These are phyloP conservation scores for Sanguinoderma infundibulare DNA, from an alignment of 1,284 basidiomycete genomes.

Conservation along the genomic window DNA sequence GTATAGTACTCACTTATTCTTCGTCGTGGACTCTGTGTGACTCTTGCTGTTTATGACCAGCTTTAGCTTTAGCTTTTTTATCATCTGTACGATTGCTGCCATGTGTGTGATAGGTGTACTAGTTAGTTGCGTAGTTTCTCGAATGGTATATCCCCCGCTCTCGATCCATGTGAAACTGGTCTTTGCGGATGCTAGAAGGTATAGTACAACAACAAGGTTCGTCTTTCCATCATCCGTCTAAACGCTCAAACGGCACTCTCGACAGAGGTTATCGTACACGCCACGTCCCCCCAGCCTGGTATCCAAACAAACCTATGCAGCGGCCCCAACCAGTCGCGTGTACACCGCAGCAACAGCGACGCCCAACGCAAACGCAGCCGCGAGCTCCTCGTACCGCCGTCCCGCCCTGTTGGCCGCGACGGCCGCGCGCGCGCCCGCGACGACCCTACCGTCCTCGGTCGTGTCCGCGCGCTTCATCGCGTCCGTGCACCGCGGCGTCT, in stretches of 20 bases:
- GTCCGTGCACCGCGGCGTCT: conserved; percentile 6
- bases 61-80: conserved; percentile 1
- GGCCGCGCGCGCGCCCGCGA: background rate
- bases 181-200: too few relatives aligned
- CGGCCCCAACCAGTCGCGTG: conserved; percentile 1
- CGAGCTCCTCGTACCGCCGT: conserved; percentile 20
- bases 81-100: conserved; percentile 12
- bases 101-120: conserved; percentile 14
- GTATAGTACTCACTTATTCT: conserved; percentile 12
- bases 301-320: background rate
- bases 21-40: background rate
- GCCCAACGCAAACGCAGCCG: conserved; percentile 27
- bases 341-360: conserved; percentile 22
- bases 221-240: too few relatives aligned
- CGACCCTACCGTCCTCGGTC: background rate
- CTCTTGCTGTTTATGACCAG: conserved; percentile 2
- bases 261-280: too few relatives aligned
- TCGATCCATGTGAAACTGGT: too few relatives aligned
- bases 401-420: background rate
- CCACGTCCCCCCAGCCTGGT: too few relatives aligned
- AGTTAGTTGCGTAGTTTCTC: background rate
- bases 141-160: background rate
- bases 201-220: too few relatives aligned
- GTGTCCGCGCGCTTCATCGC: conserved; percentile 15
- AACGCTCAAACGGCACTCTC: background rate